A percentile compares a stretch with the other conserved stretches of the same genome.
These are phyloP conservation scores for Mucor indicus DNA, from an alignment of 371 early-diverging fungal species.

Conservation along the genomic window DNA sequence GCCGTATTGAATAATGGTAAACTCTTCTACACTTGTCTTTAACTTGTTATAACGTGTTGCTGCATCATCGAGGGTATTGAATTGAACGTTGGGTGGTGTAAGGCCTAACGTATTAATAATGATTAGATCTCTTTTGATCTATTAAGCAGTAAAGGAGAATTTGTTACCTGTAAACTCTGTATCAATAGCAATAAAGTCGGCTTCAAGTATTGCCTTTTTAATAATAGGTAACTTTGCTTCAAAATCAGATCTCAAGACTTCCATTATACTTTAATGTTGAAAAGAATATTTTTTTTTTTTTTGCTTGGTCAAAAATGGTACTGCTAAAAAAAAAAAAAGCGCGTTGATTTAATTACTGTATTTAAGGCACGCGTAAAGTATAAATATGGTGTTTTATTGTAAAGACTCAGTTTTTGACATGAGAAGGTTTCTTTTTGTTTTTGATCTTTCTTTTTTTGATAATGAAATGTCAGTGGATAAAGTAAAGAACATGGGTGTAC, in stretches of 20 bases:
- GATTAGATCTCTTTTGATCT: no score
- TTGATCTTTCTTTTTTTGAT: not conserved
- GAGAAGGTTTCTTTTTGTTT: conserved; percentile 12
- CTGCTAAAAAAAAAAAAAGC: conserved; percentile 2
- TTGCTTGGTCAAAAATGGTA: no score
- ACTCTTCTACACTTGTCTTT: conserved; percentile 49
- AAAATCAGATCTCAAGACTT: conserved; percentile 68
- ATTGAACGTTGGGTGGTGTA: conserved; percentile 9
- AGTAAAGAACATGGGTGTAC: conserved; percentile 8
- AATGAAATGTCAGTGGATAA: not conserved
- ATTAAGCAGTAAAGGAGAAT: no score
- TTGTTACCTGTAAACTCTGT: conserved; percentile 78
- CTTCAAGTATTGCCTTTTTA: conserved; percentile 56
- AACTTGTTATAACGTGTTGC: conserved; percentile 63
- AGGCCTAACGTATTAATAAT: conserved; percentile 19
- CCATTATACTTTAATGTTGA: no score
- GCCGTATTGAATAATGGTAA: conserved; percentile 75
- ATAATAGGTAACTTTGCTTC: conserved; percentile 52
- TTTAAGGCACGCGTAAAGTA: no score
- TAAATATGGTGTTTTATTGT: no score
- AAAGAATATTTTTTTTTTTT: no score
- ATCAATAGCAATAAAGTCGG: conserved; percentile 82
- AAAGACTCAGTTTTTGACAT: conserved; percentile 17
- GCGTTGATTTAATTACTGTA: not conserved
- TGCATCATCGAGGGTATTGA: conserved; percentile 36